phyloP scores from a whole-genome alignment of 352 stramenopile genomes.

The Lagenidium sp. region DNA sequence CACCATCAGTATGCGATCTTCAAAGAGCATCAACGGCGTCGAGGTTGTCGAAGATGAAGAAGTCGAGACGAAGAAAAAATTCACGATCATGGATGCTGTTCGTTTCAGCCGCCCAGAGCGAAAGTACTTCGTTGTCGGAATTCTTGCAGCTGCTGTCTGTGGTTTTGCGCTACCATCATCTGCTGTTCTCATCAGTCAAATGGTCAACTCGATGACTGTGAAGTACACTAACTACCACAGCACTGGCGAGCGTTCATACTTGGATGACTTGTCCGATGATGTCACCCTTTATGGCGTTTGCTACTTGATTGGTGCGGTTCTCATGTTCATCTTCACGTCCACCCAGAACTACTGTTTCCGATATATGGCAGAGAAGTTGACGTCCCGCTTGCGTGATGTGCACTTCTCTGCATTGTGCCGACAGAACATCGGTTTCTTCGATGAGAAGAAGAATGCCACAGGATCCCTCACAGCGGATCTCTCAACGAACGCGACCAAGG shows the following conservation, averaged over 20 bases:
- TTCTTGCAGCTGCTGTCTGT: constrained; percentile 5
- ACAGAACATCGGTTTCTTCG: constrained; percentile 59
- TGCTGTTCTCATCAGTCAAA: constrained; percentile 17
- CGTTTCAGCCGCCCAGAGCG: constrained; percentile 20
- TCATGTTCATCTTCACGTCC: constrained; percentile 14
- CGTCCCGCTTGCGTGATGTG: constrained; percentile 21
- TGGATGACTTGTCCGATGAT: constrained; percentile 16
- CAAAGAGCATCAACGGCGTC: too few relatives aligned
- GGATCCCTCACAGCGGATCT: constrained; percentile 33
- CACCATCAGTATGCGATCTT: constrained; percentile 63
- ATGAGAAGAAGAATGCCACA: constrained; percentile 46
- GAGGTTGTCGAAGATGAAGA: constrained; percentile 22
- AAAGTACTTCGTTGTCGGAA: constrained; percentile 17
- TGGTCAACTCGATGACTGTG: constrained; percentile 29
- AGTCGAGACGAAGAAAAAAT: constrained; percentile 28
- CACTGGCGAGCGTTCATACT: constrained; percentile 9
- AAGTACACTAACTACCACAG: constrained; percentile 22
- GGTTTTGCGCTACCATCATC: constrained; percentile 18
- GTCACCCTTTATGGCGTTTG: constrained; percentile 14
- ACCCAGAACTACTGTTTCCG: constrained; percentile 27
- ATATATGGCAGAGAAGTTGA: constrained; percentile 37
- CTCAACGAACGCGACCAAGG: constrained; percentile 30
- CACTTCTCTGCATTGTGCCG: constrained; percentile 28
- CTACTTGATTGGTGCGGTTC: constrained; percentile 16
- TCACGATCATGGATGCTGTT: constrained; percentile 24